Percentiles rank a stretch among this genome's conserved stretches.
These are phyloP conservation scores for Cyathus striatus DNA, from an alignment of 768 basidiomycete genomes.

Conservation along the genomic window DNA sequence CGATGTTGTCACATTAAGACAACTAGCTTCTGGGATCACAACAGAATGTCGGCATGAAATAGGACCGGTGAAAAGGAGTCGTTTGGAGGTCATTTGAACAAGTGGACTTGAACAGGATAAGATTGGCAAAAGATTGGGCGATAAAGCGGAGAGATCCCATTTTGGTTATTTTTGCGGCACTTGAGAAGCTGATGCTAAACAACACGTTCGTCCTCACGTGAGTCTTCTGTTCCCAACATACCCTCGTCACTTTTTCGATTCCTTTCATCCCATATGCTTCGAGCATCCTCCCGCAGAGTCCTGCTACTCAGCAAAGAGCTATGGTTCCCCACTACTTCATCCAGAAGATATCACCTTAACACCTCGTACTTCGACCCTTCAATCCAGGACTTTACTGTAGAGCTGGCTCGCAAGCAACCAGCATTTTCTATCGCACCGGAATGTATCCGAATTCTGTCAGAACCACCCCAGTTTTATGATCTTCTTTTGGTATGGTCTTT, in stretches of 20 bases:
- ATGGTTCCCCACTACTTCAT: neutral
- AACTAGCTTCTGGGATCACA: no score
- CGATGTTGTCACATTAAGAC: no score
- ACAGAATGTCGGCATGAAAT: no score
- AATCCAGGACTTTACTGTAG: slow-evolving; percentile 29
- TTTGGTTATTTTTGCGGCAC: no score
- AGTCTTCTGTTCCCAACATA: neutral
- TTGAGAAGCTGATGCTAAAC: slow-evolving; percentile 1
- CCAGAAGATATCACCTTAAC: slow-evolving; percentile 17
- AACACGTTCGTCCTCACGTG: neutral
- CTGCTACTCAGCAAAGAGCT: neutral
- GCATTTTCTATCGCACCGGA: slow-evolving; percentile 38
- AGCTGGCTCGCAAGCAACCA: slow-evolving; percentile 38
- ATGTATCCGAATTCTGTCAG: slow-evolving; percentile 47
- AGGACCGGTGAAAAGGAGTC: no score
- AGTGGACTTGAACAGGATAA: no score
- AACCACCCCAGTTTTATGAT: slow-evolving; percentile 56
- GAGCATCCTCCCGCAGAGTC: neutral
- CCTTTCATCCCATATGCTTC: neutral
- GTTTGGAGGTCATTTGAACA: no score
- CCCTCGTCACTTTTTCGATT: neutral
- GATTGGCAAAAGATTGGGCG: no score
- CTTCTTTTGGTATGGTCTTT: slow-evolving; percentile 43
- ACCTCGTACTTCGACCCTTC: slow-evolving; percentile 23
- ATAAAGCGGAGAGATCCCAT: no score